These are phyloP conservation scores for Lasiosphaeria ovina DNA, from an alignment of 495 filamentous ascomycete genomes.

Conservation along the genomic window DNA sequence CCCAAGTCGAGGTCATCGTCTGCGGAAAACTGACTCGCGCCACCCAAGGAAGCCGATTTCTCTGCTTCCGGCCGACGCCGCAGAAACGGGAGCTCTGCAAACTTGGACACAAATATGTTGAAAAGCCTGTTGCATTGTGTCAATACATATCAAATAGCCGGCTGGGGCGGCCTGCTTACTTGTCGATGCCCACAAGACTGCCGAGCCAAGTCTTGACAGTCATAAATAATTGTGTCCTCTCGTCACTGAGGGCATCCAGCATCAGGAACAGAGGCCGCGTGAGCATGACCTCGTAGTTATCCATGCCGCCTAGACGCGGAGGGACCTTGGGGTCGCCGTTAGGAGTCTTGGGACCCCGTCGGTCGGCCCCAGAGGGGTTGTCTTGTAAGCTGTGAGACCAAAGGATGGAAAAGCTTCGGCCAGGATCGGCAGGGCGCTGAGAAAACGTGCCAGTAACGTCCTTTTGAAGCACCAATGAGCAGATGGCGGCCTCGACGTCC, in stretches of 20 bases:
- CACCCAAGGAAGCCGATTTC: neutral
- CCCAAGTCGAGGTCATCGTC: constrained; percentile 72
- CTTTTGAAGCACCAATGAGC: constrained; percentile 64
- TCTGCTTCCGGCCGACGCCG: constrained; percentile 28
- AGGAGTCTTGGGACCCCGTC: constrained; percentile 47
- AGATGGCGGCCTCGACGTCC: constrained; percentile 76
- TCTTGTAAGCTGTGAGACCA: constrained; percentile 80
- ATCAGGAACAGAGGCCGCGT: constrained; percentile 79
- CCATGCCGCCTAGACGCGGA: constrained; percentile 47
- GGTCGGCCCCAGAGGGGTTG: constrained; percentile 43
- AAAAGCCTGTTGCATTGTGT: constrained; percentile 44
- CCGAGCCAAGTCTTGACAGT: constrained; percentile 81
- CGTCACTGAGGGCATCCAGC: constrained; percentile 74
- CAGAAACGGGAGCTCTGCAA: constrained; percentile 55
- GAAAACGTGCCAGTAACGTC: constrained; percentile 52
- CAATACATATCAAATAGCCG: constrained; percentile 5
- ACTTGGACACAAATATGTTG: constrained; percentile 54
- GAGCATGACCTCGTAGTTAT: constrained; percentile 66
- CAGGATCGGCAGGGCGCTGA: constrained; percentile 52
- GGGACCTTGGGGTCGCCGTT: constrained; percentile 49
- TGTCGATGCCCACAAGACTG: constrained; percentile 64
- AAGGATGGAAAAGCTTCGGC: constrained; percentile 65
- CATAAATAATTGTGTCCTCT: constrained; percentile 69
- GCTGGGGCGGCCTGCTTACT: constrained; percentile 36
- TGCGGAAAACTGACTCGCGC: constrained; percentile 25